phyloP scores from a whole-genome alignment of 371 early-diverging fungal species.

The Lichtheimia ornata region DNA sequence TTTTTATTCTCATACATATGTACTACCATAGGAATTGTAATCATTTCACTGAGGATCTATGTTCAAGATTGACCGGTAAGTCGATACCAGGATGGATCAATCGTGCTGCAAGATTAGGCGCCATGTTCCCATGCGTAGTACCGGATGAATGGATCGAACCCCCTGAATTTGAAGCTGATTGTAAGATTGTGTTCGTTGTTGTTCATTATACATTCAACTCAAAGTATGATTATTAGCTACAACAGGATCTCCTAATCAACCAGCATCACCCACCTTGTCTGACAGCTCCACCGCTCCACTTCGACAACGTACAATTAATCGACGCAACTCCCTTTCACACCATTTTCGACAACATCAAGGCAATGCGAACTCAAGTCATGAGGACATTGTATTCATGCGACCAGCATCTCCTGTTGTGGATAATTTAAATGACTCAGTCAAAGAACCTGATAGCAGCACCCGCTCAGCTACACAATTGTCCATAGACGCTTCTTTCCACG shows the following conservation, averaged over 20 bases:
- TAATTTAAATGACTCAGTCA: conserved; percentile 31
- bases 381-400: conserved; percentile 31
- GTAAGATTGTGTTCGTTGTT: conserved; percentile 2
- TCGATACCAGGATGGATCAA: conserved; percentile 69
- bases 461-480: conserved; percentile 49
- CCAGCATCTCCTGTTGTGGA: conserved; percentile 31
- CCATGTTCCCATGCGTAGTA: conserved; percentile 70
- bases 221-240: neutral
- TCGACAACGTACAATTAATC: neutral
- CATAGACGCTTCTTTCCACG: conserved; percentile 37
- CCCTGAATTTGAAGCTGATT: conserved; percentile 45
- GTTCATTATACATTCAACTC: too few relatives aligned
- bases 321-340: too few relatives aligned
- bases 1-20: neutral
- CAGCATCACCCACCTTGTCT: conserved; percentile 13
- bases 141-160: conserved; percentile 71
- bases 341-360: too few relatives aligned
- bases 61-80: conserved; percentile 54
- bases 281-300: conserved; percentile 8
- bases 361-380: conserved; percentile 1
- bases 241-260: conserved; percentile 10
- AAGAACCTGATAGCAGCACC: conserved; percentile 47
- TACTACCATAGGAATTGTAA: conserved; percentile 60
- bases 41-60: conserved; percentile 64
- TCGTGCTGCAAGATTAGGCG: conserved; percentile 65